Evolutionary conservation across 345 rosid genomes (phyloP).

Genomic region (Arabidopsis thaliana): TAIR10.1 NC_003075.7:305001-305500

Average conservation of each 20-base stretch:
- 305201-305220: slow-evolving; percentile 36
- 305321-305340: slow-evolving; percentile 36
- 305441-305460: slow-evolving; percentile 14
- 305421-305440: slow-evolving; percentile 3
- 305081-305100: background rate
- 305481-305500: slow-evolving; percentile 5
- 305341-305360: slow-evolving; percentile 15
- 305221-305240: slow-evolving; percentile 65
- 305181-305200: slow-evolving; percentile 3
- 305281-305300: slow-evolving; percentile 66
- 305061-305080: background rate
- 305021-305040: slow-evolving; percentile 21
- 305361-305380: background rate
- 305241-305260: slow-evolving; percentile 71
- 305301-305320: background rate
- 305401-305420: background rate
- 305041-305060: background rate
- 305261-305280: slow-evolving; percentile 51
- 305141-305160: background rate
- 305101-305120: background rate
- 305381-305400: background rate
- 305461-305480: slow-evolving; percentile 10
- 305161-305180: background rate
- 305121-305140: background rate
- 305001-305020: slow-evolving; percentile 1